Evolutionary conservation across 2,329 filamentous ascomycete species (phyloP), one percentile per base, ranked within the genome.

Genomic region (Blastomyces silverae): DNA sequence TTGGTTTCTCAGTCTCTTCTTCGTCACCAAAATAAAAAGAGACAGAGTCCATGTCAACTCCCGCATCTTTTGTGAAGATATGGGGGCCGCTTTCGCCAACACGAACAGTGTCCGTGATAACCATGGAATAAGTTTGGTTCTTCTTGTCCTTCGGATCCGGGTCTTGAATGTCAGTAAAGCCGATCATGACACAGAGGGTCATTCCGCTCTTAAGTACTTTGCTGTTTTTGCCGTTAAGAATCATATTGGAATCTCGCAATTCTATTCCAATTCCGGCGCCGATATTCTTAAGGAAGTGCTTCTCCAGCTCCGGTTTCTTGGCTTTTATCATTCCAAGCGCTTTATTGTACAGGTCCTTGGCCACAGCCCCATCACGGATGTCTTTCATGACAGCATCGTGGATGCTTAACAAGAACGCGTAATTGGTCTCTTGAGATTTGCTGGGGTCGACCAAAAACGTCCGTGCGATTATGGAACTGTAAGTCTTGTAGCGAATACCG

Each of bases 1-100:
- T 85, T 42, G 90, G 89, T 75, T 91, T 87, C 68, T 91, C 86
- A 70, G 95, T 90, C 73, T 81, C 79, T 68, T 96, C 91, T 67
- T 96, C 92, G 70, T 97, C 93, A 74, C 96, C 96, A 82, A 99
- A 99, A 79, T 97, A 97, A 82, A 99, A 99, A 0, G 93, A 96
- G 50, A 93, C 93, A 3, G 92, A 92, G 72, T 97, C 94, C 66
- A 96, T 86, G 73, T 96, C 93, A 37, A 90, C 90, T 1, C 92
- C 88, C 0, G 93, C 92, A 74, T 97, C 92, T 66, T 91, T 92
- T 22, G 94, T 99, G 79, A 99, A 97, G 37, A 97, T 87, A 42
- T 96, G 91, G 44, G 79, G 80, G 3, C 81, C 79, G 64, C 73
- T 77, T 6, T 85, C 82, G 13, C 89, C 90, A 61, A 97, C 91